Evolutionary conservation across 257 asterid species (phyloP), one percentile per base, ranked within the genome.

Genomic region (Apocynum venetum): DNA sequence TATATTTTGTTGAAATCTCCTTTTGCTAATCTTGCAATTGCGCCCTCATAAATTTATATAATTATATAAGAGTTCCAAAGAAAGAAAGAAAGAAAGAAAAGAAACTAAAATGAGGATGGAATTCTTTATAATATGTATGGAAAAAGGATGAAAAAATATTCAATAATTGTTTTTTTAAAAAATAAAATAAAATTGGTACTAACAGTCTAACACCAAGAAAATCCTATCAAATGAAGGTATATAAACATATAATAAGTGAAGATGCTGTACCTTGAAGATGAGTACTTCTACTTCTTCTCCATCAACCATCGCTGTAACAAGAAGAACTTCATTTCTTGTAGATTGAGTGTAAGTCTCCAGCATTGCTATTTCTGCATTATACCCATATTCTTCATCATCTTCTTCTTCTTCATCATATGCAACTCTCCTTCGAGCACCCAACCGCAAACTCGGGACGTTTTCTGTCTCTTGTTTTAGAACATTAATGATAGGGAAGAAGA

Each of bases 231-330:
- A 25, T 25, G 31, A 25, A 25, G 31, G 31, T 25, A 25, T 25
- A 25, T 25, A 25, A 25, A 11, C 1, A 8, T n/a, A 19, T n/a
- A 52, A 4, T 35, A 72, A 1, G 3, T 9, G 3, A 73, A 41
- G 38, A 38, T 12, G 38, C 38, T 25, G n/a, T 78, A 91, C 96
- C 94, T 90, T 92, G 84, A 87, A 92, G 55, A 90, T 83, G 60
- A 92, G 64, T 71, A 92, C 83, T 83, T 90, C 85, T 52, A 89
- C 89, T 63, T 74, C 83, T 19, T 89, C 83, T 5, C 80, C 86
- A 72, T 89, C 96, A 77, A 90, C 89, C 75, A 75, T 9, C 13
- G 91, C 93, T 49, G 82, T 85, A 55, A 92, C 93, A 72, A 89
- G 74, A 70, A 92, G 93, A 60, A 84, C 83, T 87, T 90, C 96